Conservation (phyloP, 1,284 basidiomycete genomes). For the Pisolithus thermaeus region DNA sequence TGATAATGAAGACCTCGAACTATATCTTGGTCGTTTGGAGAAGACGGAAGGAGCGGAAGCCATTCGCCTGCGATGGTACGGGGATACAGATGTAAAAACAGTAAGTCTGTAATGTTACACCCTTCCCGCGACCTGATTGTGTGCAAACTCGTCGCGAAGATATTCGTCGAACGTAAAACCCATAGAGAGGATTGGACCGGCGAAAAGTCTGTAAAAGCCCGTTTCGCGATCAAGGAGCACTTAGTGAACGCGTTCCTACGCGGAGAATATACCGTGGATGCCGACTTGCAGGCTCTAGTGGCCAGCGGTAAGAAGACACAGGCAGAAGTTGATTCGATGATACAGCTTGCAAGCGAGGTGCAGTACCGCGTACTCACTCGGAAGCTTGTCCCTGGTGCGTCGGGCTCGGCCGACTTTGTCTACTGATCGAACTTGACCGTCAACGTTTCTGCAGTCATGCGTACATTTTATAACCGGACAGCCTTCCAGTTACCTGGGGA, state of each 20-base stretch:
- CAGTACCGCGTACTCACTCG: constrained; percentile 90
- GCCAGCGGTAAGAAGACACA: constrained; percentile 93
- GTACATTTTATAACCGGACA: constrained; percentile 99
- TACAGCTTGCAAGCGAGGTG: constrained; percentile 93
- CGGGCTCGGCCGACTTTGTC: background rate
- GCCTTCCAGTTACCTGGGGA: constrained; percentile 99
- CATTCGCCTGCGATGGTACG: constrained; percentile 95
- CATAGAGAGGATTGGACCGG: constrained; percentile 99
- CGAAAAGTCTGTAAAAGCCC: constrained; percentile 98
- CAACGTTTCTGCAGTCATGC: constrained; percentile 59
- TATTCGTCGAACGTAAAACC: constrained; percentile 98
- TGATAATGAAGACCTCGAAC: constrained; percentile 93
- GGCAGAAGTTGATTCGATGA: constrained; percentile 92
- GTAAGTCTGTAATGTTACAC: constrained; percentile 34
- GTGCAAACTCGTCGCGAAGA: constrained; percentile 38
- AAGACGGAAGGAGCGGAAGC: constrained; percentile 99
- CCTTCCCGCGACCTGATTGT: background rate
- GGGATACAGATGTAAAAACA: constrained; percentile 80
- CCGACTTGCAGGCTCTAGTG: constrained; percentile 85
- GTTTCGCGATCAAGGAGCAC: constrained; percentile 95
- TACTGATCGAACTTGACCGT: constrained; percentile 3
- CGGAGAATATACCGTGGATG: constrained; percentile 92
- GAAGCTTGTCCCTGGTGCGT: constrained; percentile 73
- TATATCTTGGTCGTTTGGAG: constrained; percentile 96
- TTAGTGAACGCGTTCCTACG: constrained; percentile 89